Evolutionary conservation across 768 basidiomycete genomes (phyloP).

Genomic region (Naganishia vishniacii): DNA sequence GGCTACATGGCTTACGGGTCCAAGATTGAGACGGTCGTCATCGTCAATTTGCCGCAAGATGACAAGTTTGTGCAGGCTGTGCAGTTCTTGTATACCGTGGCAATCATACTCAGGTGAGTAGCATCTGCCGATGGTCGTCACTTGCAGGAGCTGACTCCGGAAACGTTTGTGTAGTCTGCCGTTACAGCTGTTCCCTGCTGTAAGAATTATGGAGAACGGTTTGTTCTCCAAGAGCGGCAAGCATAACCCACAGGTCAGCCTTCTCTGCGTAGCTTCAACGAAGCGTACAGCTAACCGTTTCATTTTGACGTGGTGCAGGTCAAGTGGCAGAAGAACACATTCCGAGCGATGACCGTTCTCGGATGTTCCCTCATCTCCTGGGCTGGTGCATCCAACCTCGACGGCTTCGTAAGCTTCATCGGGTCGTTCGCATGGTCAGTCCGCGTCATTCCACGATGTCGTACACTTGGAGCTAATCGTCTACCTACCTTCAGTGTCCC

Average conservation of each 20-base stretch:
- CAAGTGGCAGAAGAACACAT: constrained; percentile 93
- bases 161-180: constrained; percentile 60
- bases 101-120: constrained; percentile 56
- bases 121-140: constrained; percentile 53
- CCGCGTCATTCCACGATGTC: constrained; percentile 24
- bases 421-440: constrained; percentile 89
- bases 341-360: constrained; percentile 54
- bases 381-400: constrained; percentile 77
- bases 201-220: constrained; percentile 94
- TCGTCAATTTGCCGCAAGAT: constrained; percentile 81
- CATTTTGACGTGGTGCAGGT: constrained; percentile 52
- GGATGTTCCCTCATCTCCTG: constrained; percentile 66
- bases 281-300: not conserved
- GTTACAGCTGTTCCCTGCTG: constrained; percentile 94
- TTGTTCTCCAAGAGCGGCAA: constrained; percentile 82
- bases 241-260: constrained; percentile 51
- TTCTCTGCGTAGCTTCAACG: not conserved
- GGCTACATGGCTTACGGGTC: constrained; percentile 84
- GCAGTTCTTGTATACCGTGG: constrained; percentile 61
- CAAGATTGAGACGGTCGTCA: constrained; percentile 82
- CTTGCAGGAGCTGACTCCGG: not conserved
- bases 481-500: constrained; percentile 62
- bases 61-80: constrained; percentile 84
- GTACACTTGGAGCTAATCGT: not conserved
- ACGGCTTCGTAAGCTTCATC: constrained; percentile 90